Evolutionary conservation across 306 rosid genomes (phyloP).

Genomic region (Cucurbita maxima): DNA sequence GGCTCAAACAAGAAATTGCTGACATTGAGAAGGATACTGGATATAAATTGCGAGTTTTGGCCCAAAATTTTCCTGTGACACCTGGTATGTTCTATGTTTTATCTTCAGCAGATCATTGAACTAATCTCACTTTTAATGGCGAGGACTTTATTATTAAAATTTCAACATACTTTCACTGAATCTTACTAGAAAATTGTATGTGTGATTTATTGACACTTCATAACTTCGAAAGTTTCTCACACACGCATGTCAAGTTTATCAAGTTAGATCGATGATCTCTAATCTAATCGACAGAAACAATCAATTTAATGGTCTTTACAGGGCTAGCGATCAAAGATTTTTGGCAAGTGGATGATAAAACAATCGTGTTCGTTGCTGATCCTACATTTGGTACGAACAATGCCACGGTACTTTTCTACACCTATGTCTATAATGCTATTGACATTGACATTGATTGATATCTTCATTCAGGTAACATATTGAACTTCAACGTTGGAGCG

Average conservation of each 20-base stretch:
- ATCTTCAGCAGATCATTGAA: too few species aligned
- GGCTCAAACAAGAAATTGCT: constrained; percentile 57
- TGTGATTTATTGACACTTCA: background rate
- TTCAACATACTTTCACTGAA: too few species aligned
- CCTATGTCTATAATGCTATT: background rate
- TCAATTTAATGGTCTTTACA: constrained; percentile 10
- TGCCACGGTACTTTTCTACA: background rate
- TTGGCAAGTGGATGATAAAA: constrained; percentile 97
- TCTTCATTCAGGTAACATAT: constrained; percentile 61
- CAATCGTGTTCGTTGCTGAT: constrained; percentile 94
- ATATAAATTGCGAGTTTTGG: constrained; percentile 74
- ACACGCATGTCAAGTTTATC: background rate
- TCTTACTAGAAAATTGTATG: background rate
- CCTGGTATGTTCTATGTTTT: constrained; percentile 37
- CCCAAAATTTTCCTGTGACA: constrained; percentile 88
- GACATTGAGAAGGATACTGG: constrained; percentile 69
- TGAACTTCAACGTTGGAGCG: constrained; percentile 87
- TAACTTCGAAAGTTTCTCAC: background rate
- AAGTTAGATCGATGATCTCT: background rate
- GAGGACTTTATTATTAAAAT: too few species aligned
- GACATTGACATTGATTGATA: background rate
- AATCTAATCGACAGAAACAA: background rate
- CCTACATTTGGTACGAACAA: constrained; percentile 74
- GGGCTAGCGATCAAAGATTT: constrained; percentile 88
- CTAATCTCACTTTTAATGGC: too few species aligned